These are phyloP conservation scores for Noccaea caerulescens DNA, from an alignment of 345 rosid genomes.

Conservation along the genomic window DNA sequence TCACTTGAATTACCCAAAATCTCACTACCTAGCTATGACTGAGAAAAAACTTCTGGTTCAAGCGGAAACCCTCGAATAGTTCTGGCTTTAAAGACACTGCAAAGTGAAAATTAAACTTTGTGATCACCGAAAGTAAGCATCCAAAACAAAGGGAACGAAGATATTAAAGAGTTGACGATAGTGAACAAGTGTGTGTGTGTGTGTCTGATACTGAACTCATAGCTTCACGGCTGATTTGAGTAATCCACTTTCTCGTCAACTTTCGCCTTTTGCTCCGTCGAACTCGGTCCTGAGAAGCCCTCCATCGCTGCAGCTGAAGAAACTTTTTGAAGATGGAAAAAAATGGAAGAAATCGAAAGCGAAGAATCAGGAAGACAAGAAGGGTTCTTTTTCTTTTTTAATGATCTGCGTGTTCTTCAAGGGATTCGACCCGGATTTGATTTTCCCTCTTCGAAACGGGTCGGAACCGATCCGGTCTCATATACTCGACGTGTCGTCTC, in stretches of 20 bases:
- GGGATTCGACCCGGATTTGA: neutral
- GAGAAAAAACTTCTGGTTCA: conserved; percentile 59
- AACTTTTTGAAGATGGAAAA: neutral
- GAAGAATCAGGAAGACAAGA: neutral
- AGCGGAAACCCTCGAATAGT: conserved; percentile 83
- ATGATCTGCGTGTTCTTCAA: conserved; percentile 17
- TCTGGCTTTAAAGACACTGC: conserved; percentile 92
- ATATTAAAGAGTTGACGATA: no score
- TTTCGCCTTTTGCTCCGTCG: conserved; percentile 30
- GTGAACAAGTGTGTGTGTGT: neutral
- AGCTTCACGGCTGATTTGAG: conserved; percentile 76
- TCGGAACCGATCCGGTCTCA: neutral
- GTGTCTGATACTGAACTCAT: conserved; percentile 51
- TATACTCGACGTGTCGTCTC: no score
- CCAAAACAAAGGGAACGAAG: neutral
- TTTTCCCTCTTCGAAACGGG: neutral
- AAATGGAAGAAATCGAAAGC: neutral
- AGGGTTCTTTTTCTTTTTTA: conserved; percentile 9
- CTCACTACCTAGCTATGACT: neutral
- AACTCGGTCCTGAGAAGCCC: conserved; percentile 47
- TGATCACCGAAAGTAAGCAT: no score
- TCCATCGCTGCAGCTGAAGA: conserved; percentile 46
- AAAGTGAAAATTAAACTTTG: conserved; percentile 17
- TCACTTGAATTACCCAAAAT: neutral
- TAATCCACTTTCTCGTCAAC: conserved; percentile 62